A percentile compares a stretch with the other conserved stretches of the same genome.
Evolutionary conservation across 306 rosid species (phyloP).

Genomic region (Medicago arabica): DNA sequence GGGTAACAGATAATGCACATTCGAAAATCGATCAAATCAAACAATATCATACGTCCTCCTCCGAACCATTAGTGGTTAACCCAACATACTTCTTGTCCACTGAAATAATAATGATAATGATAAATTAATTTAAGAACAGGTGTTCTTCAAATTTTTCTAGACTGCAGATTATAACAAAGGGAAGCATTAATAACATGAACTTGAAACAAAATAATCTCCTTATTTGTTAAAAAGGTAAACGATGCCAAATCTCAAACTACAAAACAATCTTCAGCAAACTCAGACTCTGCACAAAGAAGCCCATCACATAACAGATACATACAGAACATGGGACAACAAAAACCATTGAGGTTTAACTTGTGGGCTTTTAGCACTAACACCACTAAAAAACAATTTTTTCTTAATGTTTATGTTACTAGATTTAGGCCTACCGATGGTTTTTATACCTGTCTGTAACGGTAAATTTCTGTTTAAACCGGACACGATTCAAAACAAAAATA

Average conservation of each 20-base stretch:
- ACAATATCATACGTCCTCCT: no score
- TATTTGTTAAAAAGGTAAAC: not conserved
- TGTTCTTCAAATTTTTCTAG: no score
- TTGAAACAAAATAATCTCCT: not conserved
- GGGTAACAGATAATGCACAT: no score
- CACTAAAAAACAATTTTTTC: constrained; percentile 3
- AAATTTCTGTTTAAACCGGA: not conserved
- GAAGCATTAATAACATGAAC: constrained; percentile 5
- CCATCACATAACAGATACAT: not conserved
- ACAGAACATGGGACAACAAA: not conserved
- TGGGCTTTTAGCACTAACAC: not conserved
- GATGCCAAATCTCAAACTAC: not conserved
- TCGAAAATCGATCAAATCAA: no score
- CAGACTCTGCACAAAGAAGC: constrained; percentile 6
- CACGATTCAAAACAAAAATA: not conserved
- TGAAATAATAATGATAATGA: no score
- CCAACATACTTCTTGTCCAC: no score
- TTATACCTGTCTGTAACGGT: constrained; percentile 15
- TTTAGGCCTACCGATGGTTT: not conserved
- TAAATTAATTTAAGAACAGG: no score
- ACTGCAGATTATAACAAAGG: no score
- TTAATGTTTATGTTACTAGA: not conserved
- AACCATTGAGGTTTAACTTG: constrained; percentile 13
- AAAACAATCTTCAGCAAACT: constrained; percentile 6
- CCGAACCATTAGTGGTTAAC: no score